Base-by-base conservation (phyloP, 208 protist species). In the Leptomonas seymouri region DNA sequence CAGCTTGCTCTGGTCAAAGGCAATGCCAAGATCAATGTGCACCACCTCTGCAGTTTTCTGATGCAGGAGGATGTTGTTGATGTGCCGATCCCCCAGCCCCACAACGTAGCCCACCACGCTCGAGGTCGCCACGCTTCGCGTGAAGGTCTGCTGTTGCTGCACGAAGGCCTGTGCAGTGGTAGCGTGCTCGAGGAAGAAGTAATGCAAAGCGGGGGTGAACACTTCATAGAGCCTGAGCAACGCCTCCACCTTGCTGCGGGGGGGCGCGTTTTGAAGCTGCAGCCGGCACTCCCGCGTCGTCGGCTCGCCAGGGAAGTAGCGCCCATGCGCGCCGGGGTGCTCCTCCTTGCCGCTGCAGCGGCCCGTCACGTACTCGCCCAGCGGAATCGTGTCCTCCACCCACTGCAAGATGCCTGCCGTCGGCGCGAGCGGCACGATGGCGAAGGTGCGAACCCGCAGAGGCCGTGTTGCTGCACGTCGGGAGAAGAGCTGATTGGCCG, bases 31-130 rank as follows among this genome's bases (percentile, higher is more conserved):
- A 70, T 99, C 98, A 71, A 99, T 99, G 65, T 98, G 96, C 34
- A 99, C 85, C 28, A 98, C 62, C 67, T 99, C 93, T 3, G 88
- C 97, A 0, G 90, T 94, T 21, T 61, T 62, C 8, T 56, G 71
- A 71, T 99, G 96, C 14, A 99, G 74, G 1, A 99, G 83, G 12
- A 99, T 87, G 81, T 99, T 99, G 64, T 93, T 91, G 41, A 76
- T 64, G 78, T 99, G 98, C 20, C 98, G 85, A 75, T 99, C 98
- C 8, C 98, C 98, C 16, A 99, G 84, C 16, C 98, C 98, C 3
- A 99, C 77, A 9, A 98, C 46, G 85, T 98, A 99, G 41, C 98
- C 97, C 15, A 99, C 73, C 54, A 99, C 97, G 48, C 85, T 96
- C 50, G 71, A 87, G 0, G 84, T 76, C 0, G 98, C 98, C 0